Evolutionary conservation across 345 rosid species (phyloP), one percentile per base, ranked within the genome.

Genomic region (Sonneratia alba): DNA sequence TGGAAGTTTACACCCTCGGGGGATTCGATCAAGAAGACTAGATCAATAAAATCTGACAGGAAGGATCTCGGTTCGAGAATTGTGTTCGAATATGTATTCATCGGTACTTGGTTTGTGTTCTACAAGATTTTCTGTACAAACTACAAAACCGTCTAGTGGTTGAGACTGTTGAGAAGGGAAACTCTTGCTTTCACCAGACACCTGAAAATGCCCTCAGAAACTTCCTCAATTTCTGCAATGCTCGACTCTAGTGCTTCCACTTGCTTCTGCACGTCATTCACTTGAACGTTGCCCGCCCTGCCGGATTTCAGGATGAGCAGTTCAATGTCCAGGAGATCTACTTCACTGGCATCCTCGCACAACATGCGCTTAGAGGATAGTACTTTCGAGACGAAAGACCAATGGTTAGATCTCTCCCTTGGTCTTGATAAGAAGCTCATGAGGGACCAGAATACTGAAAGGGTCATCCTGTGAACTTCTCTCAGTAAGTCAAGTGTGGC

Each of bases 141-240:
- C 32, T 22, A n/a, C 32, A 32, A 53, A 36, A 70, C 49, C 36
- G 16, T 63, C 61, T 72, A 72, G 11, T 64, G 45, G 36, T 43
- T 48, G 36, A 72, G 45, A 32, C 34, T 65, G 15, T 72, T 72
- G 70, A 72, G 75, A 12, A 72, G 34, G 45, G 73, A 72, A 37
- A 51, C 73, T 69, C 73, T 79, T 36, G 86, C 79, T 73, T 79
- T 85, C 64, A 85, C 37, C 48, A 85, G 19, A 40, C 77, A 76
- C 73, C 83, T 78, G 37, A 75, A 84, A 53, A 82, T 74, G 65
- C 80, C 70, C 70, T 80, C 92, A 77, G 82, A 55, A 4, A 73
- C 82, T 57, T 70, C 77, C 78, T 87, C 92, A 37, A 64, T 67
- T 77, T 83, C 83, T 42, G 53, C 76, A 38, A 85, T 73, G 75